phyloP scores from a whole-genome alignment of 1,284 basidiomycete species.

The Vanrija sp. region DNA sequence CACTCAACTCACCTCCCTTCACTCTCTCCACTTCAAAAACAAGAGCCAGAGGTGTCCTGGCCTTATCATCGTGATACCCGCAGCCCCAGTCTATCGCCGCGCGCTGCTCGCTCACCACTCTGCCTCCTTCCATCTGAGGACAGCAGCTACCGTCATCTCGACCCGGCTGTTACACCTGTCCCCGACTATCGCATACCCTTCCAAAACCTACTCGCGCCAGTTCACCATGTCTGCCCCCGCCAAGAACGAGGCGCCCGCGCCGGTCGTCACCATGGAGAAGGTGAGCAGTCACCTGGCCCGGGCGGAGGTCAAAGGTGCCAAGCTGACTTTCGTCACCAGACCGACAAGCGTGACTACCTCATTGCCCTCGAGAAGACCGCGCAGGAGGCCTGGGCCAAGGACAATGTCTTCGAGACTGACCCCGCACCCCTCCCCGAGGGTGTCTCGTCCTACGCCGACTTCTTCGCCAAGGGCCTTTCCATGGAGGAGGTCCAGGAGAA shows the following conservation, averaged over 20 bases:
- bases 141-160: background rate
- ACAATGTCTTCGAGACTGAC: slow-evolving; percentile 69
- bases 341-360: slow-evolving; percentile 85
- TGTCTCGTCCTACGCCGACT: slow-evolving; percentile 58
- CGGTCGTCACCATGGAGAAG: slow-evolving; percentile 47
- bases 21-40: background rate
- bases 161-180: background rate
- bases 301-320: no score
- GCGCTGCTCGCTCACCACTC: slow-evolving; percentile 1
- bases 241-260: slow-evolving; percentile 30
- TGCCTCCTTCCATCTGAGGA: background rate
- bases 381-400: slow-evolving; percentile 69
- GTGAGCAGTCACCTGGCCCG: slow-evolving; percentile 13
- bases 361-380: slow-evolving; percentile 77
- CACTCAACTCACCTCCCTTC: background rate
- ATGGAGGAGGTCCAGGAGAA: slow-evolving; percentile 54
- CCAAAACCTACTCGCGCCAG: background rate
- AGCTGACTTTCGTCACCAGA: slow-evolving; percentile 53
- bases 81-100: slow-evolving; percentile 2
- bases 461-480: slow-evolving; percentile 51
- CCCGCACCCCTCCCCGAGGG: slow-evolving; percentile 69
- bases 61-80: slow-evolving; percentile 3
- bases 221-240: slow-evolving; percentile 32
- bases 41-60: no score
- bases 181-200: background rate